Base-by-base conservation (phyloP, 768 basidiomycete genomes). In the Kondoa subrosea region DNA sequence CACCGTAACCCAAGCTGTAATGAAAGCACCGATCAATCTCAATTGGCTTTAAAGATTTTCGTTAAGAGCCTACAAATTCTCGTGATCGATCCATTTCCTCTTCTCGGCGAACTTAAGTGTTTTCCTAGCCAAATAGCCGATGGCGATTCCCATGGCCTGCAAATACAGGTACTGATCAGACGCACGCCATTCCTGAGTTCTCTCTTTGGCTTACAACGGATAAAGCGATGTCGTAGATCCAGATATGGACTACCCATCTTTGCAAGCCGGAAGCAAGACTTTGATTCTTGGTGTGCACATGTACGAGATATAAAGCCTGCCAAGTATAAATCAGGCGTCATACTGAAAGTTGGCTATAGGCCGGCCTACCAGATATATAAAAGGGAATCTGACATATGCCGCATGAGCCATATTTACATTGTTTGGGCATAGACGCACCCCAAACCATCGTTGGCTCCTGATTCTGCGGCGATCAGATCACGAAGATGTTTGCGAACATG, bases 361-460 rank as follows among this genome's bases (percentile, higher is more conserved):
- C 8, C 40, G 40, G 21, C n/a, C n/a, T n/a, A 75, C 75, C 21
- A 80, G 66, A 73, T 71, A 79, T 16, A 80, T 71, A 73, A 79
- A 80, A 2, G 79, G 79, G 68, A 76, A 79, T 3, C 77, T 78
- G 40, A n/a, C n/a, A n/a, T n/a, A n/a, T n/a, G n/a, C n/a, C n/a
- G n/a, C n/a, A n/a, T n/a, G n/a, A n/a, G n/a, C n/a, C n/a, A n/a
- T n/a, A n/a, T n/a, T n/a, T n/a, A n/a, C n/a, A n/a, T n/a, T n/a
- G n/a, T n/a, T n/a, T n/a, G n/a, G n/a, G n/a, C n/a, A n/a, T n/a
- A n/a, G n/a, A n/a, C n/a, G n/a, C n/a, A n/a, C n/a, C n/a, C n/a
- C 0, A 80, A 70, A 15, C 78, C 79, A 65, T 80, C 80, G 68
- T 80, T 80, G 1, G 80, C 80, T 1, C 79, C 80, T 27, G 74